These are phyloP conservation scores for Epichloe hybrida DNA, from an alignment of 2,329 filamentous ascomycete species.

Conservation along the genomic window DNA sequence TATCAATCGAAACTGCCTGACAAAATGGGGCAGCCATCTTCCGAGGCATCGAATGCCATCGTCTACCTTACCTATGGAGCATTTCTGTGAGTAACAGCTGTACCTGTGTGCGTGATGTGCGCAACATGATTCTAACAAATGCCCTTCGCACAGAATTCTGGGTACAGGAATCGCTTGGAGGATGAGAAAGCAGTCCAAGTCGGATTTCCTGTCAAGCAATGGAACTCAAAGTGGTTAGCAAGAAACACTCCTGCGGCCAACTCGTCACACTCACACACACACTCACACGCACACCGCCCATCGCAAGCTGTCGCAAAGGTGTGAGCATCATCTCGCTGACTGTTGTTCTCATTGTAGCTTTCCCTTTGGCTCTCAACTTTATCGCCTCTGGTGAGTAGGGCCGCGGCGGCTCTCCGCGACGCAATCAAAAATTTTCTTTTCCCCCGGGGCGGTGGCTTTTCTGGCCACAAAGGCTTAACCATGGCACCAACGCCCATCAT, in stretches of 20 bases:
- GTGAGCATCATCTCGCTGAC: neutral
- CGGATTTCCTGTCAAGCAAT: constrained; percentile 62
- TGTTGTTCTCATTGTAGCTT: constrained; percentile 33
- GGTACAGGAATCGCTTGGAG: constrained; percentile 47
- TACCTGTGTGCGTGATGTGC: neutral
- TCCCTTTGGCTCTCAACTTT: constrained; percentile 77
- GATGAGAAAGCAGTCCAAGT: constrained; percentile 50
- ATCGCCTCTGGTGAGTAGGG: constrained; percentile 77
- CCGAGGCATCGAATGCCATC: constrained; percentile 66
- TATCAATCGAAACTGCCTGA: neutral
- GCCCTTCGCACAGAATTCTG: constrained; percentile 35
- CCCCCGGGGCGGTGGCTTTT: neutral
- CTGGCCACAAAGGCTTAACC: neutral
- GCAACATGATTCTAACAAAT: neutral
- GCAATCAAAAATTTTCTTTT: neutral
- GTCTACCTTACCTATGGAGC: constrained; percentile 67
- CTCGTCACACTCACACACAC: constrained; percentile 2
- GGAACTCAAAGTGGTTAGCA: constrained; percentile 70
- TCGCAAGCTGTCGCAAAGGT: neutral
- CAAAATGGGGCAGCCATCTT: constrained; percentile 62
- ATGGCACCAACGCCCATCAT: too few relatives aligned
- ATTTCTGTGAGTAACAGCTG: constrained; percentile 49
- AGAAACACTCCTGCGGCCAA: neutral
- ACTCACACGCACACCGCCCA: neutral
- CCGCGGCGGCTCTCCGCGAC: constrained; percentile 1